phyloP scores from a whole-genome alignment of 1,139 yeast species.

The Debaryomyces singareniensis region DNA sequence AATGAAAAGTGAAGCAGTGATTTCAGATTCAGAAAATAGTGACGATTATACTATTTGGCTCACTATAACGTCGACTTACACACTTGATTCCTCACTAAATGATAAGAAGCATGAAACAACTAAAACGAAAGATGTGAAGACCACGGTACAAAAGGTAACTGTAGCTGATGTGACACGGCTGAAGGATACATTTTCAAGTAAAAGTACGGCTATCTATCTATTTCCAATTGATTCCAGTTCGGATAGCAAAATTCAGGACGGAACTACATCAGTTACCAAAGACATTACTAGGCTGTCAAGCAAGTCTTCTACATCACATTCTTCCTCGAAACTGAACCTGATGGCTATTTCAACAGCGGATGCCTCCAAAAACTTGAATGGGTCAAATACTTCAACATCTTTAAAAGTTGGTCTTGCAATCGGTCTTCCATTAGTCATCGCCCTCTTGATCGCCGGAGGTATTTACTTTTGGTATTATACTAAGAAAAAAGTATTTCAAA shows the following conservation, averaged over 20 bases:
- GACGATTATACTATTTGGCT: conserved; percentile 2
- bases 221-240: neutral
- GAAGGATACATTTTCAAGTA: neutral
- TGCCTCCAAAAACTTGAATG: neutral
- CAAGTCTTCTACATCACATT: too few species aligned
- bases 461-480: conserved; percentile 17
- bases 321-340: too few species aligned
- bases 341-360: neutral
- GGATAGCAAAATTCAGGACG: too few species aligned
- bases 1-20: too few species aligned
- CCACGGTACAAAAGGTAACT: neutral
- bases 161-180: too few species aligned
- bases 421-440: conserved; percentile 37
- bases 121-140: neutral
- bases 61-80: conserved; percentile 1
- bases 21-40: too few species aligned
- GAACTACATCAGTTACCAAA: too few species aligned
- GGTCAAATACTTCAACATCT: conserved; percentile 6
- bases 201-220: neutral
- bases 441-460: conserved; percentile 19
- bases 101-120: too few species aligned
- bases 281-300: too few species aligned
- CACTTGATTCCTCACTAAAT: neutral
- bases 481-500: conserved; percentile 12
- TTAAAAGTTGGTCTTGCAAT: conserved; percentile 32